Evolutionary conservation across 768 basidiomycete species (phyloP), one percentile per base, ranked within the genome.

Genomic region (Panaeolus papilionaceus): DNA sequence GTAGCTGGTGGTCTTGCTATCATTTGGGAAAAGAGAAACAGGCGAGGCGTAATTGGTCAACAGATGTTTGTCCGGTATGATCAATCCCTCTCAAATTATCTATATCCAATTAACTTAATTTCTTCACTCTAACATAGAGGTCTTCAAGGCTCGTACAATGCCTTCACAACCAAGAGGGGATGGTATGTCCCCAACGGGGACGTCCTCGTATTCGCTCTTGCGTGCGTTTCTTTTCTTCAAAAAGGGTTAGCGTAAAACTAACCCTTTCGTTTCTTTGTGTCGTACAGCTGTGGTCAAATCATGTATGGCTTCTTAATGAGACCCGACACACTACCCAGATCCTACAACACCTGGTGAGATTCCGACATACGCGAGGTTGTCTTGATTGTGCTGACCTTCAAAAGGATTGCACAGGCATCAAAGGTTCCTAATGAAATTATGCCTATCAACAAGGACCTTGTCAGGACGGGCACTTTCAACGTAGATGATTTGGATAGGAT

Each of bases 131-230:
- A 23, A 23, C 23, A 45, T 45, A 94, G 95, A 61, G 96, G 96
- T 2, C 81, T 98, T 7, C 96, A 98, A 77, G 96, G 94, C 1
- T 88, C 90, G 0, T 97, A 93, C 76, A 97, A 96, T 73, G 85
- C 88, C 8, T 90, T 89, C 71, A 88, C 94, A 1, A 83, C 84
- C 2, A 87, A 86, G 71, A 86, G 86, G 38, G 88, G 88, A 38
- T 83, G 96, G 51, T 81, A 80, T 51, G 83, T 98, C 16, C 96
- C 95, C 0, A 84, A 95, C 75, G 96, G 96, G 4, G 92, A 91
- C 61, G 86, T 94, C 0, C 76, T 96, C 8, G 85, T 97, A 10
- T 98, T 98, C 73, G 83, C 89, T 0, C 72, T 95, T 4, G 88
- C 88, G 91, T 93, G 73, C 11, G 86, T 76, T 18, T 18, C 38